phyloP scores from a whole-genome alignment of 768 basidiomycete genomes.

The Mycena rosella region DNA sequence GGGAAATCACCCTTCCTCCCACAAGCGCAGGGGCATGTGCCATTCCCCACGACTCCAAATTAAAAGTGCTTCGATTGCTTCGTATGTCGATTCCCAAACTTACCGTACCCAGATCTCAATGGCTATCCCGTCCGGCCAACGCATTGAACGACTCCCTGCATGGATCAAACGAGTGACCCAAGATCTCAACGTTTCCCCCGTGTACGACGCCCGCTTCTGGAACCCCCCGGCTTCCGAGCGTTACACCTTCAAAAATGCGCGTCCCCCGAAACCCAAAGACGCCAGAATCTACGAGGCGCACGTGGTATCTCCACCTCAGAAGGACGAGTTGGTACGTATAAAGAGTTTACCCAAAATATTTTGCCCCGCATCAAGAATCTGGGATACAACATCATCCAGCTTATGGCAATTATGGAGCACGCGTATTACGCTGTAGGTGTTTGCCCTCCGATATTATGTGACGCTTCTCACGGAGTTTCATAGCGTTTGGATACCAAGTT shows the following conservation, averaged over 20 bases:
- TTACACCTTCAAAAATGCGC: slow-evolving; percentile 87
- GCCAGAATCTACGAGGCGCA: slow-evolving; percentile 96
- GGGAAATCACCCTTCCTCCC: slow-evolving; percentile 86
- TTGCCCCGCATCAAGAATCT: slow-evolving; percentile 91
- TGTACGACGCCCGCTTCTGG: slow-evolving; percentile 99
- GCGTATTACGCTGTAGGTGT: slow-evolving; percentile 95
- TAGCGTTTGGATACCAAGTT: slow-evolving; percentile 98
- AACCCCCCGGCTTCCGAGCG: slow-evolving; percentile 82
- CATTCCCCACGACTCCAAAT: slow-evolving; percentile 94
- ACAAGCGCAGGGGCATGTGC: slow-evolving; percentile 75
- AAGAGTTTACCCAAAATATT: slow-evolving; percentile 89
- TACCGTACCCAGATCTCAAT: slow-evolving; percentile 82
- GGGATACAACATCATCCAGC: slow-evolving; percentile 97
- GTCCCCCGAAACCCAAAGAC: slow-evolving; percentile 74
- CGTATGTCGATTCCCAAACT: not conserved
- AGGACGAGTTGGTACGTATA: slow-evolving; percentile 91
- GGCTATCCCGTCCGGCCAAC: slow-evolving; percentile 80
- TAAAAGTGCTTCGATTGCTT: slow-evolving; percentile 74
- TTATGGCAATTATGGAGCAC: slow-evolving; percentile 99
- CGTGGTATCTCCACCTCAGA: slow-evolving; percentile 97
- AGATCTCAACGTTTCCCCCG: slow-evolving; percentile 87
- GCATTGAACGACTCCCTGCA: slow-evolving; percentile 92
- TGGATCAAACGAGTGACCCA: slow-evolving; percentile 98
- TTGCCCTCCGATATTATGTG: slow-evolving; percentile 2
- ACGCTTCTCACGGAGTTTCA: slow-evolving; percentile 24